A percentile compares a stretch with the other conserved stretches of the same genome.
phyloP scores from a whole-genome alignment of 768 basidiomycete genomes.

The Tricholoma hemisulphureum region DNA sequence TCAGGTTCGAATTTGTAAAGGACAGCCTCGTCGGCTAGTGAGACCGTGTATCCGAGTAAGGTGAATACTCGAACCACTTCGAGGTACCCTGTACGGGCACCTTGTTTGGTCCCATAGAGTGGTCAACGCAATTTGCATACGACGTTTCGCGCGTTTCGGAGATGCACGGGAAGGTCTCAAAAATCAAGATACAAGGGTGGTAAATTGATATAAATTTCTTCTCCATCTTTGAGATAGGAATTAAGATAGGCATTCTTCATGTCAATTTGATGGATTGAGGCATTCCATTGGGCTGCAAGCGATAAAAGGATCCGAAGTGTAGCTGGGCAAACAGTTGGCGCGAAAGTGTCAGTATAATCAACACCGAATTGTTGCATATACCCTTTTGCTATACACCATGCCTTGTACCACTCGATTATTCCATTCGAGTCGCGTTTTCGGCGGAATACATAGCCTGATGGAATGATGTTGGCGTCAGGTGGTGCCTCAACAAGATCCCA shows the following conservation, averaged over 20 bases:
- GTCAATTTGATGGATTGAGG: conserved; percentile 1
- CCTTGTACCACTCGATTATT: conserved; percentile 19
- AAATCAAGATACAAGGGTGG: neutral
- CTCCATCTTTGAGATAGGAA: conserved; percentile 24
- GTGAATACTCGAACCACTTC: too few relatives aligned
- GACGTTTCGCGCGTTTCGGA: neutral
- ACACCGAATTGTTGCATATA: conserved; percentile 30
- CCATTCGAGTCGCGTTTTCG: conserved; percentile 6
- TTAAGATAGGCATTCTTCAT: conserved; percentile 21
- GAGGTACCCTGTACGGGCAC: too few relatives aligned
- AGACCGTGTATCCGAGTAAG: too few relatives aligned
- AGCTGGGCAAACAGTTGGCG: conserved; percentile 21
- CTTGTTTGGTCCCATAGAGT: too few relatives aligned
- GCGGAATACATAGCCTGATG: too few relatives aligned
- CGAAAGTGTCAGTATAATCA: conserved; percentile 34
- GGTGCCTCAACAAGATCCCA: too few relatives aligned
- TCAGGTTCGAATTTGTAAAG: too few relatives aligned
- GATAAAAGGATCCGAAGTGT: conserved; percentile 20
- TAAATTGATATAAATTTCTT: neutral
- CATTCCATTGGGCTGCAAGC: conserved; percentile 10
- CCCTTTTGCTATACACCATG: conserved; percentile 23
- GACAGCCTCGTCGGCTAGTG: too few relatives aligned
- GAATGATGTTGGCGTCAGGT: too few relatives aligned
- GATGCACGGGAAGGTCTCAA: neutral
- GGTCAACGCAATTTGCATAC: neutral